Evolutionary conservation across 495 filamentous ascomycete genomes (phyloP).

Genomic region (Aspergillus mulundensis): DNA sequence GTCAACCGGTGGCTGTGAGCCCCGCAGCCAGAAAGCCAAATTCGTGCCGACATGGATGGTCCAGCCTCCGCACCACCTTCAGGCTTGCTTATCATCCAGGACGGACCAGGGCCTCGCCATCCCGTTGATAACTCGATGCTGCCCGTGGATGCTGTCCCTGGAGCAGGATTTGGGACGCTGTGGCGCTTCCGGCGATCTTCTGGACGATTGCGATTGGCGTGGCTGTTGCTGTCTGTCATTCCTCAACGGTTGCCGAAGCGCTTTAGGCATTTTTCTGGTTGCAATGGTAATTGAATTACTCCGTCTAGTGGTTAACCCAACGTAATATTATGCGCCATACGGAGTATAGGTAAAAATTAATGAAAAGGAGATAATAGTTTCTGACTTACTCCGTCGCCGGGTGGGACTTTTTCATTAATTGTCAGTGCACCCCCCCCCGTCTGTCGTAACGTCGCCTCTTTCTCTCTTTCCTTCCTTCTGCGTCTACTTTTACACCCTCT

Average conservation of each 20-base stretch:
- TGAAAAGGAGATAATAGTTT: not conserved
- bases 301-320: not conserved
- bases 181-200: constrained; percentile 14
- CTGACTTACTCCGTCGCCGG: not conserved
- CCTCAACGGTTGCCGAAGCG: constrained; percentile 10
- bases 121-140: not conserved
- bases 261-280: constrained; percentile 6
- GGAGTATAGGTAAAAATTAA: too few relatives aligned
- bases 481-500: not conserved
- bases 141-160: not conserved
- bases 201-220: constrained; percentile 17
- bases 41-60: not conserved
- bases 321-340: constrained; percentile 2
- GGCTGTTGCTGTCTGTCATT: constrained; percentile 19
- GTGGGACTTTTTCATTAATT: constrained; percentile 6
- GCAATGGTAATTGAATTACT: constrained; percentile 9
- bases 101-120: not conserved
- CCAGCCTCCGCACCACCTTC: constrained; percentile 4
- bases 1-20: constrained; percentile 14
- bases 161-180: constrained; percentile 6
- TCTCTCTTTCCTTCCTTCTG: constrained; percentile 18
- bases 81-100: not conserved
- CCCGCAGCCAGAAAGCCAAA: constrained; percentile 7
- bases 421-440: constrained; percentile 3
- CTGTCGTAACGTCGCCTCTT: constrained; percentile 15